Percentiles rank a stretch among this genome's conserved stretches.
Evolutionary conservation across 225 moss, liverwort and hornwort species (phyloP).

Genomic region (Pseudoscleropodium purum): DNA sequence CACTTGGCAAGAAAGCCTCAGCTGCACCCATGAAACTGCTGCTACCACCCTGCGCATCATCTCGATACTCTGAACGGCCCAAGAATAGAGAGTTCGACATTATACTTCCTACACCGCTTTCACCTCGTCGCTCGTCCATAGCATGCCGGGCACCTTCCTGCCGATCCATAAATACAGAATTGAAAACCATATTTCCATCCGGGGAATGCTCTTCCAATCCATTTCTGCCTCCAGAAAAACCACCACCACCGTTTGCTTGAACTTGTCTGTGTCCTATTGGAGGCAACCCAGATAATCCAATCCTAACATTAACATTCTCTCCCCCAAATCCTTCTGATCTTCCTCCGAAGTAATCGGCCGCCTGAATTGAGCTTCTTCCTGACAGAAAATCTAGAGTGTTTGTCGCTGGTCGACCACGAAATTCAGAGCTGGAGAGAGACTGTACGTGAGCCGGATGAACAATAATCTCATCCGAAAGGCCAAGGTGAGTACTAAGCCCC

Average conservation of each 20-base stretch:
- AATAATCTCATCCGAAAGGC: constrained; percentile 61
- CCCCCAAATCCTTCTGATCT: constrained; percentile 27
- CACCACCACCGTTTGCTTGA: constrained; percentile 13
- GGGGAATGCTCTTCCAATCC: constrained; percentile 35
- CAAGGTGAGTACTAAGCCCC: constrained; percentile 56
- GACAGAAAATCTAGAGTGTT: constrained; percentile 34
- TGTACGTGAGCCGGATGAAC: constrained; percentile 48
- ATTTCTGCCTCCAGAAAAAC: constrained; percentile 27
- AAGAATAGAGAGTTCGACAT: constrained; percentile 37
- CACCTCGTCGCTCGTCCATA: constrained; percentile 39
- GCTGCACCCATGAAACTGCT: constrained; percentile 27
- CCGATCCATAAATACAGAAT: constrained; percentile 32
- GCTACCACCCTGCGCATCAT: constrained; percentile 30
- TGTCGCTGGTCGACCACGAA: constrained; percentile 17
- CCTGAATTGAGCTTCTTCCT: constrained; percentile 26
- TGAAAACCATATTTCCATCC: constrained; percentile 32
- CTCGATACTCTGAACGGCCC: constrained; percentile 31
- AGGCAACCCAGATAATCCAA: constrained; percentile 39
- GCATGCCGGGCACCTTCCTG: constrained; percentile 30
- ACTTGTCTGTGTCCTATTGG: constrained; percentile 28
- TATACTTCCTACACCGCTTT: constrained; percentile 26
- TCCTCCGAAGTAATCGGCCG: constrained; percentile 32
- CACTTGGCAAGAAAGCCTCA: constrained; percentile 32
- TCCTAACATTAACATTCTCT: constrained; percentile 28
- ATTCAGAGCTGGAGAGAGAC: constrained; percentile 24